These are phyloP conservation scores for Teratosphaeria epicoccoides DNA, from an alignment of 2,329 filamentous ascomycete genomes.

Conservation along the genomic window DNA sequence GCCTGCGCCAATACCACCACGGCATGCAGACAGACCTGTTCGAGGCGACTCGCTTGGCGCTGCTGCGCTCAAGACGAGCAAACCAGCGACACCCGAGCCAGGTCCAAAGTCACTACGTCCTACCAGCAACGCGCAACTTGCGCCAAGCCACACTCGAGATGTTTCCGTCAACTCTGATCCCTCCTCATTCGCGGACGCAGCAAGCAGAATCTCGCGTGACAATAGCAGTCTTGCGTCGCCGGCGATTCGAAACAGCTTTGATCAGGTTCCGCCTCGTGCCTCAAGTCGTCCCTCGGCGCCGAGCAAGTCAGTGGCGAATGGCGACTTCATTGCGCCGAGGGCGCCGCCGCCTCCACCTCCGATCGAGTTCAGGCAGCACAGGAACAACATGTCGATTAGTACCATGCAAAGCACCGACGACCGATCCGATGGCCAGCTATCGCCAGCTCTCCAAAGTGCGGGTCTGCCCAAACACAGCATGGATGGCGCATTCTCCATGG, in stretches of 20 bases:
- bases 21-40: constrained; percentile 38
- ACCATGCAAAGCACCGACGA: constrained; percentile 31
- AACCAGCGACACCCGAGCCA: constrained; percentile 22
- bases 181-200: constrained; percentile 27
- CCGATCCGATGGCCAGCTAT: constrained; percentile 20
- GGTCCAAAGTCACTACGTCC: constrained; percentile 30
- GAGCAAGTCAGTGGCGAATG: constrained; percentile 30
- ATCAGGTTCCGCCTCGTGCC: constrained; percentile 36
- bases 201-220: constrained; percentile 19
- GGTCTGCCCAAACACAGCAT: constrained; percentile 48
- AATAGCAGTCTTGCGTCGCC: constrained; percentile 14
- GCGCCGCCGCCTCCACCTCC: constrained; percentile 33
- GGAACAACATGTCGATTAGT: constrained; percentile 34
- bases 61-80: constrained; percentile 13
- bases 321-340: constrained; percentile 37
- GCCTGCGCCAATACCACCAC: constrained; percentile 21
- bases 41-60: constrained; percentile 50
- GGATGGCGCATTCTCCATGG: constrained; percentile 82
- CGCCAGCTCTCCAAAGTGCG: constrained; percentile 21
- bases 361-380: constrained; percentile 24
- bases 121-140: constrained; percentile 7
- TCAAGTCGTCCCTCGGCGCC: constrained; percentile 35
- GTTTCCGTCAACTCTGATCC: constrained; percentile 28
- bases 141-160: constrained; percentile 28
- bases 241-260: constrained; percentile 26